Evolutionary conservation across 108 stramenopile species (phyloP), one percentile per base, ranked within the genome.

Genomic region (Skeletonema potamos): DNA sequence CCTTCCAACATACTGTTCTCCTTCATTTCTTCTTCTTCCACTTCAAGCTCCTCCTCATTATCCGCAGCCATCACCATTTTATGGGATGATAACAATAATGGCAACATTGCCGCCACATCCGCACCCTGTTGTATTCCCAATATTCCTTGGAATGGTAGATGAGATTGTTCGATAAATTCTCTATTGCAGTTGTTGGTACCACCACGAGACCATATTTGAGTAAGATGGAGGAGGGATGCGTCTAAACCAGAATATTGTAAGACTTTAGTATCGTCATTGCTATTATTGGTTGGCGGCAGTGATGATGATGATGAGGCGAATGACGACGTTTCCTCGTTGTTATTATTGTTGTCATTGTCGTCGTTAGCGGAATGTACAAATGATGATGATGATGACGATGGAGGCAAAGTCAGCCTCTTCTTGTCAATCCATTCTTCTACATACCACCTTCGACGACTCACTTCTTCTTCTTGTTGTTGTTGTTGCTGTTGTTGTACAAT

Each of bases 111-210:
- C 27, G 84, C 89, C 1, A 92, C 74, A 54, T 87, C 68, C 9
- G 90, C 90, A 32, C 87, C 91, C 73, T 95, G 88, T 44, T 89
- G 90, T 11, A 92, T 34, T 9, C 86, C 94, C 43, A 95, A 30
- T 17, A 95, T 80, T 8, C 94, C 94, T 66, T 79, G 81, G 82
- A 90, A 91, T 9, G 93, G 88, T 62, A 73, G 64, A 48, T 72
- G n/a, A n/a, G n/a, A 44, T 54, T 27, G 57, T 10, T 51, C 72
- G n/a, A n/a, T 62, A 30, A 11, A 13, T 4, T 24, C n/a, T 1
- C 29, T 24, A 6, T 24, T 10, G 7, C 5, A 8, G 15, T 13
- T 15, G 41, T 68, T 68, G 24, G 57, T 72, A 27, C 81, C 77
- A 26, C 66, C 70, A 1, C 82, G 79, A 9, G 70, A 66, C 92